phyloP scores from a whole-genome alignment of 306 rosid species.

The Quercus gilva region DNA sequence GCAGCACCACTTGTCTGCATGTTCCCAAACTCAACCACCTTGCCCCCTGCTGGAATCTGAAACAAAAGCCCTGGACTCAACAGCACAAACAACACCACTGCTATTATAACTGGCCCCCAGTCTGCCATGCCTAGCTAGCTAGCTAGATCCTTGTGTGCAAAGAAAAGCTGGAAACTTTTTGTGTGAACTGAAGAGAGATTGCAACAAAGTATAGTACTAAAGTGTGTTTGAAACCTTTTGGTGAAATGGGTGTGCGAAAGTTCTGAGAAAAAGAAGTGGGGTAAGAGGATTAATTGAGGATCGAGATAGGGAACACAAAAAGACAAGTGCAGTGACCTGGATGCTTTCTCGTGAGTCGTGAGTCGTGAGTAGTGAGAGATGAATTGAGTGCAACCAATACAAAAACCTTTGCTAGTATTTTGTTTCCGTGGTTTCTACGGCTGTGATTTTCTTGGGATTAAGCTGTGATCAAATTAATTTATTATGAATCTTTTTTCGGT shows the following conservation, averaged over 20 bases:
- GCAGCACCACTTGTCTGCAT: conserved; percentile 80
- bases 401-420: background rate
- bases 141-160: background rate
- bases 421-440: conserved; percentile 26
- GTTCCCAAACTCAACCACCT: conserved; percentile 60
- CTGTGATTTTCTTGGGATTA: conserved; percentile 8
- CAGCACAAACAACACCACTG: conserved; percentile 69
- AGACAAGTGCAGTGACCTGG: background rate
- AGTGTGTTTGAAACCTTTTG: background rate
- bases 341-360: background rate
- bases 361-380: background rate
- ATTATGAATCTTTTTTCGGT: no score
- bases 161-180: background rate
- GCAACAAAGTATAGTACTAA: background rate
- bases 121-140: conserved; percentile 49
- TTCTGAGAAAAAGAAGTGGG: conserved; percentile 4
- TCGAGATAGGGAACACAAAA: background rate
- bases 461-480: background rate
- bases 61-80: conserved; percentile 68
- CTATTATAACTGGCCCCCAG: conserved; percentile 82
- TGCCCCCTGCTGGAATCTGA: conserved; percentile 63
- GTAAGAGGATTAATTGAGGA: no score
- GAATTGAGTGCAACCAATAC: background rate
- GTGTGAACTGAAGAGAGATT: background rate
- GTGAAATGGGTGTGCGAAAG: background rate